phyloP scores from a whole-genome alignment of 208 protist species.

The Naegleria fowleri region DNA sequence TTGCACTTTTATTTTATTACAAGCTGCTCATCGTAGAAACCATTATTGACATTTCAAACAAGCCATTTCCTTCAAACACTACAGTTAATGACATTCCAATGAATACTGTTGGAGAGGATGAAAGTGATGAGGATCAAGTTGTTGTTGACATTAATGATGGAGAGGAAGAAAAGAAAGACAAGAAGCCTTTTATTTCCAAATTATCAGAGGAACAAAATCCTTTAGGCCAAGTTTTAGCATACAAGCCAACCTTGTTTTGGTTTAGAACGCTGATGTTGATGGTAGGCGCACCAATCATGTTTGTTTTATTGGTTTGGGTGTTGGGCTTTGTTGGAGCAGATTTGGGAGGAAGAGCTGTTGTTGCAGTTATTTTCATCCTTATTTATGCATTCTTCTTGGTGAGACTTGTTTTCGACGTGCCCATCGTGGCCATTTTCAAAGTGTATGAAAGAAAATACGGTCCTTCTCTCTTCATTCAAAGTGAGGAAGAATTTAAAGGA shows the following conservation, averaged over 20 bases:
- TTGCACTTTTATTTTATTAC: neutral
- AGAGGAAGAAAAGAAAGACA: neutral
- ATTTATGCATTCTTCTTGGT: neutral
- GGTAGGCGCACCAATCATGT: neutral
- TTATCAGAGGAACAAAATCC: neutral
- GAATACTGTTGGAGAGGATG: neutral
- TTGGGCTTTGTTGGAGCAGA: neutral
- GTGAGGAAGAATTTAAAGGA: neutral
- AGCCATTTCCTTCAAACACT: neutral
- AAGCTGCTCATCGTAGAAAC: neutral
- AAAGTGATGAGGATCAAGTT: neutral
- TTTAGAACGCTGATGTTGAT: neutral
- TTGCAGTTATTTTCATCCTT: neutral
- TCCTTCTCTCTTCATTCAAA: neutral
- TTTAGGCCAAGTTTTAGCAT: neutral
- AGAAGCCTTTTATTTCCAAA: neutral
- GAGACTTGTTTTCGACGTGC: neutral
- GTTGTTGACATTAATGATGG: neutral
- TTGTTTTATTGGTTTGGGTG: neutral
- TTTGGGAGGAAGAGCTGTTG: neutral
- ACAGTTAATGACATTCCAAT: neutral
- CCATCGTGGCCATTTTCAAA: neutral
- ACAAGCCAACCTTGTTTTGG: neutral
- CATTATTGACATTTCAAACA: neutral
- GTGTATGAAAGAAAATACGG: neutral